Conservation (phyloP, 2,329 filamentous ascomycete genomes). For the Pestalotiopsis fici region DNA sequence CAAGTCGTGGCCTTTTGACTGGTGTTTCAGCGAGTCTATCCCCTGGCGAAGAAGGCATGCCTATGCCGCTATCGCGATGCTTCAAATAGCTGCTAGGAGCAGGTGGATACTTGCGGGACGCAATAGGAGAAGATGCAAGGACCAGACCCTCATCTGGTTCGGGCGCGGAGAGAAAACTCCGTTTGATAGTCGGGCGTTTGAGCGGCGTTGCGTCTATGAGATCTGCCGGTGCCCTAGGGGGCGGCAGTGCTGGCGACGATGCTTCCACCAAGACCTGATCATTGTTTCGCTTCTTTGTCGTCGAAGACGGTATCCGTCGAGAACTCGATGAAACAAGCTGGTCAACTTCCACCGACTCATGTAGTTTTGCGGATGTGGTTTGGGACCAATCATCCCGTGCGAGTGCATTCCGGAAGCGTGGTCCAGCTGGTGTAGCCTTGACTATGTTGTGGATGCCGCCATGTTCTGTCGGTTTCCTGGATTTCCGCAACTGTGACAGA, state of each 20-base stretch:
- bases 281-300: slow-evolving; percentile 30
- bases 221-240: slow-evolving; percentile 18
- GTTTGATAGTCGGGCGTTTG: slow-evolving; percentile 14
- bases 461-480: slow-evolving; percentile 49
- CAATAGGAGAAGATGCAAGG: slow-evolving; percentile 30
- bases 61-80: slow-evolving; percentile 28
- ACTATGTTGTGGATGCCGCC: slow-evolving; percentile 43
- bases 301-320: slow-evolving; percentile 41
- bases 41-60: slow-evolving; percentile 29
- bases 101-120: slow-evolving; percentile 22
- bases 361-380: slow-evolving; percentile 23
- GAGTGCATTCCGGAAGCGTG: slow-evolving; percentile 54
- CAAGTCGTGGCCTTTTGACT: slow-evolving; percentile 24
- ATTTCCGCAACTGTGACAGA: slow-evolving; percentile 48
- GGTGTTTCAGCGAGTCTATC: slow-evolving; percentile 35
- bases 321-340: slow-evolving; percentile 37
- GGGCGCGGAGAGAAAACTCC: slow-evolving; percentile 20
- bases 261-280: slow-evolving; percentile 29
- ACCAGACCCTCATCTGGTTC: slow-evolving; percentile 25
- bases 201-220: slow-evolving; percentile 25
- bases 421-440: slow-evolving; percentile 59
- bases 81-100: slow-evolving; percentile 13
- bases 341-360: slow-evolving; percentile 15
- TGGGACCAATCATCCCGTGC: slow-evolving; percentile 21
- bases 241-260: slow-evolving; percentile 27